These are phyloP conservation scores for Botrytis paeoniae DNA, from an alignment of 2,329 filamentous ascomycete species.

Conservation along the genomic window DNA sequence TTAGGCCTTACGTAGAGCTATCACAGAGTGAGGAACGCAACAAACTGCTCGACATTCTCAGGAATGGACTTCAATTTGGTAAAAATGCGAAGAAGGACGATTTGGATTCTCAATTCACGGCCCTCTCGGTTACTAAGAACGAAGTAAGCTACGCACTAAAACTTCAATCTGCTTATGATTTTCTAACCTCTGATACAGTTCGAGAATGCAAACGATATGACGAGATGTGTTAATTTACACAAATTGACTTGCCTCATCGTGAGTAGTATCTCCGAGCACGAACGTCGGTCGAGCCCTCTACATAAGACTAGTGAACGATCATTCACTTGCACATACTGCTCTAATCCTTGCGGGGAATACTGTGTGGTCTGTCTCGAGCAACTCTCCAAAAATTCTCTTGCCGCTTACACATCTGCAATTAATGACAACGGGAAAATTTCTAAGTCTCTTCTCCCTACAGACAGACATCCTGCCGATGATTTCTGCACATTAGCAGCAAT, in stretches of 20 bases:
- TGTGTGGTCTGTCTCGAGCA: slow-evolving; percentile 29
- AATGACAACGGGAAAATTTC: slow-evolving; percentile 30
- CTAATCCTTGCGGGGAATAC: slow-evolving; percentile 23
- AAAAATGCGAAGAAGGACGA: not conserved
- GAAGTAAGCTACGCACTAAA: slow-evolving; percentile 3
- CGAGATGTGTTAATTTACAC: slow-evolving; percentile 30
- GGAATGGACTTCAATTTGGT: slow-evolving; percentile 11
- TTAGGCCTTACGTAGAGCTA: slow-evolving; percentile 32
- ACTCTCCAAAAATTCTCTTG: slow-evolving; percentile 26
- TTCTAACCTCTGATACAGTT: slow-evolving; percentile 14
- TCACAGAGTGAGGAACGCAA: slow-evolving; percentile 27
- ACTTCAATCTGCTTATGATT: too few species aligned
- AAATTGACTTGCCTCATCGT: slow-evolving; percentile 35
- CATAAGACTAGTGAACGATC: slow-evolving; percentile 11
- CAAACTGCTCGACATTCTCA: slow-evolving; percentile 23
- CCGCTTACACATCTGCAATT: slow-evolving; percentile 30
- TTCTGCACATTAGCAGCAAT: slow-evolving; percentile 35
- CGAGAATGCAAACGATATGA: slow-evolving; percentile 24
- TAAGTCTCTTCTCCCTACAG: slow-evolving; percentile 35
- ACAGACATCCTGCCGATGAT: slow-evolving; percentile 39
- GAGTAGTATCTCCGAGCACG: slow-evolving; percentile 31
- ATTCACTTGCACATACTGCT: slow-evolving; percentile 28
- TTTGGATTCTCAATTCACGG: not conserved
- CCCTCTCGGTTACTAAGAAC: slow-evolving; percentile 4
- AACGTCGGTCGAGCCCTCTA: slow-evolving; percentile 22